phyloP scores from a whole-genome alignment of 2,329 filamentous ascomycete genomes.

The Colletotrichum spinosum region DNA sequence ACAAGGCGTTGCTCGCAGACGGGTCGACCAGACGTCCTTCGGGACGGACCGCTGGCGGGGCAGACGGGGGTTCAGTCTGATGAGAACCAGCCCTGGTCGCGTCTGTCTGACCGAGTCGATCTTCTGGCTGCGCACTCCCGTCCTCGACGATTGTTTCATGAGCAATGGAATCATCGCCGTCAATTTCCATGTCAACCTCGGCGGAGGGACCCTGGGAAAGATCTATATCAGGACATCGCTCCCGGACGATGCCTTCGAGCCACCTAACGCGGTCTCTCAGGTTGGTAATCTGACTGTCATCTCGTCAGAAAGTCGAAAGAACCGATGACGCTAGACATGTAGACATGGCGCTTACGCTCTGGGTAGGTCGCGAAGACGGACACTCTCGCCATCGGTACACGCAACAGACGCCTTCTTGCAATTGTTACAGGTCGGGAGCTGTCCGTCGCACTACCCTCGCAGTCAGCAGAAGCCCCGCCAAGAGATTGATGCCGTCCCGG shows the following conservation, averaged over 20 bases:
- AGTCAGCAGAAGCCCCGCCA: constrained; percentile 9
- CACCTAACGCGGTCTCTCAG: constrained; percentile 56
- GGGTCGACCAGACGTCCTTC: constrained; percentile 35
- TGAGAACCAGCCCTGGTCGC: background rate
- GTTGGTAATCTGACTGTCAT: constrained; percentile 42
- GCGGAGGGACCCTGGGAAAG: constrained; percentile 41
- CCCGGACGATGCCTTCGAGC: constrained; percentile 57
- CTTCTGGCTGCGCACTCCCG: constrained; percentile 34
- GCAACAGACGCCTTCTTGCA: constrained; percentile 54
- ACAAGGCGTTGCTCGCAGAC: constrained; percentile 43
- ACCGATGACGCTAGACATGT: background rate
- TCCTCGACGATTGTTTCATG: constrained; percentile 35
- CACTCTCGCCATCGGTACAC: constrained; percentile 59
- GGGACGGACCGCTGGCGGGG: constrained; percentile 32
- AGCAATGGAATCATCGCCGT: constrained; percentile 12
- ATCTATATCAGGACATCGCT: constrained; percentile 56
- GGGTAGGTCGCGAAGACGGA: constrained; percentile 52
- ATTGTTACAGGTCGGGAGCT: constrained; percentile 54
- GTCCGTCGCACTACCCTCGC: constrained; percentile 55
- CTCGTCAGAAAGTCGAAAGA: background rate
- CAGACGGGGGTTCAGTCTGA: constrained; percentile 10
- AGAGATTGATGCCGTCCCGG: background rate
- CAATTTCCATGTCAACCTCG: constrained; percentile 16
- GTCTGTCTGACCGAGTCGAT: constrained; percentile 7
- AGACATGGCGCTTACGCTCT: constrained; percentile 48